Evolutionary conservation across 169 alveolate genomes (phyloP).

Genomic region (Cyclospora cayetanensis): DNA sequence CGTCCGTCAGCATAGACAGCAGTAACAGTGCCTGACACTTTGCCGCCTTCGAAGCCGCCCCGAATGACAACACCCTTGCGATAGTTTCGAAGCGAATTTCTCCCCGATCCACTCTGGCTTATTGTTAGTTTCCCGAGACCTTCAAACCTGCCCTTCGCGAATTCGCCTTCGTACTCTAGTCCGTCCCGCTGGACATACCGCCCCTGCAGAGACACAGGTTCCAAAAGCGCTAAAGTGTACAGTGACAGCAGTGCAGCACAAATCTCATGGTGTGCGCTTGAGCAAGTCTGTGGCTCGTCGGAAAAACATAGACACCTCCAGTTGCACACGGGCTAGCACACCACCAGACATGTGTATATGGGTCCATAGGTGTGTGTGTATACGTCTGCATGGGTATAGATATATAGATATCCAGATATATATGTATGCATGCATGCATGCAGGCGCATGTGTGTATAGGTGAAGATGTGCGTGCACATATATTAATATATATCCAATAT

Average conservation of each 20-base stretch:
- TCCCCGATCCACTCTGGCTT: background rate
- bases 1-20: slow-evolving; percentile 65
- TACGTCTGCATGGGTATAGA: background rate
- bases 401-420: too few species aligned
- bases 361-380: background rate
- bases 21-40: slow-evolving; percentile 46
- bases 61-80: slow-evolving; percentile 48
- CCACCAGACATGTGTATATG: background rate
- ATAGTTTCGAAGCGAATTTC: background rate
- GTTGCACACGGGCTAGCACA: background rate
- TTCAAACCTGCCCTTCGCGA: slow-evolving; percentile 62
- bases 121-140: slow-evolving; percentile 65
- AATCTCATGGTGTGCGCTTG: too few species aligned
- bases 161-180: slow-evolving; percentile 68
- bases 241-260: background rate
- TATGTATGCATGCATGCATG: background rate
- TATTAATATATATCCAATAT: too few species aligned
- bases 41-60: slow-evolving; percentile 64
- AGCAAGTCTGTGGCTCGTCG: too few species aligned
- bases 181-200: slow-evolving; percentile 68
- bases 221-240: background rate
- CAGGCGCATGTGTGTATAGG: background rate
- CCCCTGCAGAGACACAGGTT: slow-evolving; percentile 66
- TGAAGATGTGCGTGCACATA: too few species aligned
- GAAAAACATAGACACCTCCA: background rate